Conservation (phyloP, 139 green algal genomes). For the Penium margaritaceum region DNA sequence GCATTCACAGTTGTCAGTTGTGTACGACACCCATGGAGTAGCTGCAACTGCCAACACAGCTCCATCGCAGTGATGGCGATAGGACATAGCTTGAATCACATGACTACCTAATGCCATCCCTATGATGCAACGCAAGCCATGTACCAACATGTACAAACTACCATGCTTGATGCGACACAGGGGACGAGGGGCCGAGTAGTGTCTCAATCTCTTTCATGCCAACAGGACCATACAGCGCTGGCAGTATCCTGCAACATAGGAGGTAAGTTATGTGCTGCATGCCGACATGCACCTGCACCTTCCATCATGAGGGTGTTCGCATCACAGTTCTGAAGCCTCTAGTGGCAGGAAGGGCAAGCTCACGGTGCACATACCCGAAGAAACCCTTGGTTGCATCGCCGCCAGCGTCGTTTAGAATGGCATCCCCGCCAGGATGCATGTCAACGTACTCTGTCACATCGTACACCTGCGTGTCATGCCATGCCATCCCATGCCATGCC, state of each 20-base stretch:
- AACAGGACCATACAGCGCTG: background rate
- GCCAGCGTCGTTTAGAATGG: conserved; percentile 74
- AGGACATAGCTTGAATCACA: too few relatives aligned
- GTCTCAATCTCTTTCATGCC: too few relatives aligned
- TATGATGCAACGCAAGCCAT: too few relatives aligned
- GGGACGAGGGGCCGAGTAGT: too few relatives aligned
- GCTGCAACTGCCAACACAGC: too few relatives aligned
- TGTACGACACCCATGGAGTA: too few relatives aligned
- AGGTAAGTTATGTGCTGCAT: background rate
- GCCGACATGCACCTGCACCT: background rate
- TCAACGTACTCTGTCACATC: conserved; percentile 80
- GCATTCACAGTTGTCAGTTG: too few relatives aligned
- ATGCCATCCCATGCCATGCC: too few relatives aligned
- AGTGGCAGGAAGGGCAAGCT: background rate
- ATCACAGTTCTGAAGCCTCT: background rate
- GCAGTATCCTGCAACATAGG: background rate
- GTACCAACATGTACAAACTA: too few relatives aligned
- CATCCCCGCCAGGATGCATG: conserved; percentile 77
- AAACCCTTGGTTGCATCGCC: conserved; percentile 78
- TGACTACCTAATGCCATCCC: too few relatives aligned
- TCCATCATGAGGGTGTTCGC: background rate
- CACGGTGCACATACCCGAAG: conserved; percentile 49
- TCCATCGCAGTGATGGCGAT: too few relatives aligned
- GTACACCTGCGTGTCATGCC: conserved; percentile 77
- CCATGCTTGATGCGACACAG: too few relatives aligned